Evolutionary conservation across 768 basidiomycete species (phyloP), one percentile per base, ranked within the genome.

Genomic region (Boletus pseudo-olivaceus): DNA sequence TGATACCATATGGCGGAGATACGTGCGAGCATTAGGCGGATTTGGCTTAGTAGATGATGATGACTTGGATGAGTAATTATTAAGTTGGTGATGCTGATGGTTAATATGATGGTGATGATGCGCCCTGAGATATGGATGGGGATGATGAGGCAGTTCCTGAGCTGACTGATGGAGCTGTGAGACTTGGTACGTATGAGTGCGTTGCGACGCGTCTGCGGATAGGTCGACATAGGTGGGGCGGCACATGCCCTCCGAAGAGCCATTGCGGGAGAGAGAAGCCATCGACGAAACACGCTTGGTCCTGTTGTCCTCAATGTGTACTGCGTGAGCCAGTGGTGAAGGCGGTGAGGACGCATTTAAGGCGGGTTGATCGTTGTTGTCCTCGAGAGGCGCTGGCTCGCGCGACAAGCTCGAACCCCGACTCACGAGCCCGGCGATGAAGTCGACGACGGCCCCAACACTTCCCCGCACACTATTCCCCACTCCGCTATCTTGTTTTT

Each of bases 1-100:
- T 23, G 88, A 90, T 1, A 81, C 81, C 76, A 91, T 88, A 65
- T 90, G 87, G 32, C 88, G 82, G 11, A 91, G 78, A 63, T 88
- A 85, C 6, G 83, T 81, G 5, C 80, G 79, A 4, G 88, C 86
- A 48, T 81, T 80, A 26, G 80, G 77, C 23, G 56, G 57, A 55
- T 68, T 60, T 52, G 54, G 51, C 54, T 63, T 68, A 53, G 49
- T 53, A 39, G 51, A 44, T 39, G 58, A 47, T 35, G 58, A 37
- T 34, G 62, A 44, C 42, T 64, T 62, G 48, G 64, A 59, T 63
- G 69, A 62, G 46, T 67, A 52, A 59, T 62, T 29, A 64, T 62
- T 54, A 55, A 47, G 47, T 29, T 66, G 58, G 17, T 58, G 62
- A 34, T 67, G 57, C 50, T 59, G 57, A 39, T 47, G 64, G 32